Evolutionary conservation across 2,329 filamentous ascomycete genomes (phyloP).

Genomic region (Arthrobotrys iridis): DNA sequence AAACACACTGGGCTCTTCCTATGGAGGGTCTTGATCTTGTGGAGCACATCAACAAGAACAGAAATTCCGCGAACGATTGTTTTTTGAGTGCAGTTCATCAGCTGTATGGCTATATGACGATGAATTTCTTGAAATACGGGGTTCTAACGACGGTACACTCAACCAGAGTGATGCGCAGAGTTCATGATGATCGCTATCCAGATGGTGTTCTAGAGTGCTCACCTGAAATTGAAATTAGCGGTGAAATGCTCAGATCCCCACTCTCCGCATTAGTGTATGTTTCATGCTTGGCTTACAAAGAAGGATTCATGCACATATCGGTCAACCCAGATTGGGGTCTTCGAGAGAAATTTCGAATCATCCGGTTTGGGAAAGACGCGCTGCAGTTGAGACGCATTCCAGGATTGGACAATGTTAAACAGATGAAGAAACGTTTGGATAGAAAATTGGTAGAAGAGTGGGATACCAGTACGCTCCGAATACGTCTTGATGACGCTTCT

Average conservation of each 20-base stretch:
- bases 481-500: no score
- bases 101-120: background rate
- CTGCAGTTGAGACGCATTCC: no score
- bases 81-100: background rate
- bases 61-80: no score
- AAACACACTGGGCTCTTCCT: background rate
- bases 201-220: background rate
- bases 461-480: no score
- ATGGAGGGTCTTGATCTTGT: background rate
- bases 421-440: no score
- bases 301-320: background rate
- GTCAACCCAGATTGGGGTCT: background rate
- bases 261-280: background rate
- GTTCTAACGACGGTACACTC: background rate
- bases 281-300: background rate
- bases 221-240: background rate
- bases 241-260: background rate
- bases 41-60: background rate
- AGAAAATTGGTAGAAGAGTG: no score
- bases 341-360: no score
- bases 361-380: no score
- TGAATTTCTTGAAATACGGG: background rate
- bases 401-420: no score
- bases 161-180: background rate
- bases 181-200: background rate